A percentile compares a stretch with the other conserved stretches of the same genome.
Conservation (phyloP, 1,284 basidiomycete genomes). For the Inonotus hispidus region DNA sequence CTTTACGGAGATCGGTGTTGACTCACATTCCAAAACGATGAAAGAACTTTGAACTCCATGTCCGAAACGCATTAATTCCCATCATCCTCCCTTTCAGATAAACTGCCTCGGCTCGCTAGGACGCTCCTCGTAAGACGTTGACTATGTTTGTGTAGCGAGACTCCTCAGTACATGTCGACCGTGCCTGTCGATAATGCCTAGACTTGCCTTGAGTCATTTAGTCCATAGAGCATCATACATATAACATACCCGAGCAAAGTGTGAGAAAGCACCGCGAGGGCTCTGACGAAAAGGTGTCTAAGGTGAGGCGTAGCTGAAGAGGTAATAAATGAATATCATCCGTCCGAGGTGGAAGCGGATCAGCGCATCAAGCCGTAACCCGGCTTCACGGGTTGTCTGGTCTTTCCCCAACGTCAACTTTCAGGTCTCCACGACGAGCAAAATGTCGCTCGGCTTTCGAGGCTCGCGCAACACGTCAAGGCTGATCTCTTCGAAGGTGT, state of each 20-base stretch:
- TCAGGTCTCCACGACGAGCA: background rate
- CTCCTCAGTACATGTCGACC: too few species aligned
- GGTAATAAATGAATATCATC: background rate
- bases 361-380: background rate
- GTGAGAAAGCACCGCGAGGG: background rate
- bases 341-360: background rate
- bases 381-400: background rate
- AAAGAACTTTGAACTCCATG: conserved; percentile 49
- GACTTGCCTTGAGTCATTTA: too few species aligned
- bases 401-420: background rate
- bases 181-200: too few species aligned
- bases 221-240: too few species aligned
- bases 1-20: conserved; percentile 30
- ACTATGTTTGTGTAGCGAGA: background rate
- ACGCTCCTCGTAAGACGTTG: background rate
- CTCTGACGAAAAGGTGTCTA: background rate
- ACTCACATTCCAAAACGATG: conserved; percentile 68
- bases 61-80: conserved; percentile 33
- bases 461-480: background rate
- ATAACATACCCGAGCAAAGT: background rate
- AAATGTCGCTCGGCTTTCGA: background rate
- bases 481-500: background rate
- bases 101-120: background rate
- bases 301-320: background rate
- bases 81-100: background rate